Percentiles rank a stretch among this genome's conserved stretches.
phyloP scores from a whole-genome alignment of 495 filamentous ascomycete species.

The Penicillium daleae region DNA sequence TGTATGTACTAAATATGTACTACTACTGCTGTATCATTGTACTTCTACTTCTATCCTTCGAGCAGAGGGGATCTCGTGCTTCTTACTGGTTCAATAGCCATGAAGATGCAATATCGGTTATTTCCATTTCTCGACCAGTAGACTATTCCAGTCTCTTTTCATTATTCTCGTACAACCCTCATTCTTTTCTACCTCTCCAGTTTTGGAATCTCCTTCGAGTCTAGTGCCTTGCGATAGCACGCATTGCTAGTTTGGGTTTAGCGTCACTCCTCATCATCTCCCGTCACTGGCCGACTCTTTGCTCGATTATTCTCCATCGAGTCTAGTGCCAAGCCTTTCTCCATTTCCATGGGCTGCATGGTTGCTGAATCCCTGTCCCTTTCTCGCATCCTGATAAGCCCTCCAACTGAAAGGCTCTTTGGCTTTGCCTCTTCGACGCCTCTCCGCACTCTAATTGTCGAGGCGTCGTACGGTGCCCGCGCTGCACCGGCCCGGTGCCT shows the following conservation, averaged over 20 bases:
- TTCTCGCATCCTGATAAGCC: conserved; percentile 8
- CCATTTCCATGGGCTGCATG: background rate
- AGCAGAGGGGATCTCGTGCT: background rate
- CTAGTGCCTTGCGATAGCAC: conserved; percentile 3
- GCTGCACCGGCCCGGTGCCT: conserved; percentile 24
- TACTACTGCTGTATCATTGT: too few relatives aligned
- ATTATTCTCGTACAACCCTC: too few relatives aligned
- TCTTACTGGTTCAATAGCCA: background rate
- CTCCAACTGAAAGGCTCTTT: background rate
- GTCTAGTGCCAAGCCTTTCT: background rate
- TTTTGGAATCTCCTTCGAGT: background rate
- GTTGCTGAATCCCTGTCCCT: conserved; percentile 4
- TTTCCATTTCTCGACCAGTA: too few relatives aligned
- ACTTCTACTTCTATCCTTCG: background rate
- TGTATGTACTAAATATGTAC: too few relatives aligned
- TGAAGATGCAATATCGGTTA: too few relatives aligned
- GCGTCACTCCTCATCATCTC: background rate
- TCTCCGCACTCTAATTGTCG: background rate
- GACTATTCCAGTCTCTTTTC: too few relatives aligned
- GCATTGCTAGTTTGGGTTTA: background rate
- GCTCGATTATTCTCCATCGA: background rate
- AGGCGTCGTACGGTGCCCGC: conserved; percentile 3
- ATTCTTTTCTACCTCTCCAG: background rate
- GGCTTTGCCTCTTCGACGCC: conserved; percentile 6
- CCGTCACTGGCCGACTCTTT: background rate